These are phyloP conservation scores for Penicillium canariense DNA, from an alignment of 495 filamentous ascomycete genomes.

Conservation along the genomic window DNA sequence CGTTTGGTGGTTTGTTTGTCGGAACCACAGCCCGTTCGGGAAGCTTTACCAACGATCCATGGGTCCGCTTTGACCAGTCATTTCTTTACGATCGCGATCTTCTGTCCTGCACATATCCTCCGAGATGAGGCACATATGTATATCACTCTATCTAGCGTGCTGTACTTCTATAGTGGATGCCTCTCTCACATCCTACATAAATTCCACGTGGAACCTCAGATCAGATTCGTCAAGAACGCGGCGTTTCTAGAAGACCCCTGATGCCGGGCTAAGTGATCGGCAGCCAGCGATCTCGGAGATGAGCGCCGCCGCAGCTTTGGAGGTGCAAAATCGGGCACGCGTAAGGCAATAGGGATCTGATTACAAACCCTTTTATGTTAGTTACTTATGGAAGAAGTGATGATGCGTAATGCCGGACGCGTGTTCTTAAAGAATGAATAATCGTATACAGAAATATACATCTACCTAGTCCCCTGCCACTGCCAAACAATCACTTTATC, in stretches of 20 bases:
- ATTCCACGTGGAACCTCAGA: not conserved
- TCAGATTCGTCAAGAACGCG: not conserved
- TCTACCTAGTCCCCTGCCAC: too few relatives aligned
- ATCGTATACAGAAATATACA: too few relatives aligned
- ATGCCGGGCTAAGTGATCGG: conserved; percentile 1
- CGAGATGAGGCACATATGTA: too few relatives aligned
- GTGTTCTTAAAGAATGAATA: too few relatives aligned
- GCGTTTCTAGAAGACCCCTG: conserved; percentile 7
- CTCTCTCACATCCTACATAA: not conserved
- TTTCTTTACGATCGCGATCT: not conserved
- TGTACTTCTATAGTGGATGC: too few relatives aligned
- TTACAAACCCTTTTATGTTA: too few relatives aligned
- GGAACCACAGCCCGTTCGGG: conserved; percentile 1
- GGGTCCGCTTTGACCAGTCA: not conserved
- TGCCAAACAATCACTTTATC: not conserved
- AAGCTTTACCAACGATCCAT: conserved; percentile 5
- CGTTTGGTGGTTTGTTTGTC: conserved; percentile 5
- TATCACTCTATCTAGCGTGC: too few relatives aligned
- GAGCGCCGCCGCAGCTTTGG: not conserved
- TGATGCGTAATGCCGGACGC: not conserved
- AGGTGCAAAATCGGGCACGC: not conserved
- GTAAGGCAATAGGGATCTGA: too few relatives aligned
- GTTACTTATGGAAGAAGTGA: not conserved
- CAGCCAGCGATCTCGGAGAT: conserved; percentile 9
- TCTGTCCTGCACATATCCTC: too few relatives aligned